Evolutionary conservation across 208 protist genomes (phyloP).

Genomic region (Wallacemonas sp.): DNA sequence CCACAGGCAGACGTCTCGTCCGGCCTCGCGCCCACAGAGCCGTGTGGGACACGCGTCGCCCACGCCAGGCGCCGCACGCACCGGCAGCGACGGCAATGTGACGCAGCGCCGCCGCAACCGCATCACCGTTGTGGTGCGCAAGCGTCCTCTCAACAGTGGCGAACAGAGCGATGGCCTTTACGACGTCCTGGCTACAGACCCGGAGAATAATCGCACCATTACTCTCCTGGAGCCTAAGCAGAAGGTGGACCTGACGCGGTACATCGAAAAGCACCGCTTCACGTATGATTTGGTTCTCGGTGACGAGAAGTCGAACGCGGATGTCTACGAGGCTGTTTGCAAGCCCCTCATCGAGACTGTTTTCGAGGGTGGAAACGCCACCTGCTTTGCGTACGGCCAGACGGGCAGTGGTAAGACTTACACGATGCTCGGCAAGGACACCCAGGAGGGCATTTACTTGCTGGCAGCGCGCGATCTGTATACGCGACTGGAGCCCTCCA

Average conservation of each 20-base stretch:
- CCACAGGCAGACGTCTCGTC: slow-evolving; percentile 21
- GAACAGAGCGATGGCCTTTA: slow-evolving; percentile 79
- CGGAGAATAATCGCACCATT: slow-evolving; percentile 75
- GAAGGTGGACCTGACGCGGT: slow-evolving; percentile 96
- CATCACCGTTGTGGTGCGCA: slow-evolving; percentile 90
- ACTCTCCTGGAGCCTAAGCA: slow-evolving; percentile 86
- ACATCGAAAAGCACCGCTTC: slow-evolving; percentile 96
- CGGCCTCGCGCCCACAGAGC: slow-evolving; percentile 63
- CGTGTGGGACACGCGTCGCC: slow-evolving; percentile 50
- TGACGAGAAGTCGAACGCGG: slow-evolving; percentile 86
- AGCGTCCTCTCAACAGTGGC: slow-evolving; percentile 83
- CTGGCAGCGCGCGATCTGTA: slow-evolving; percentile 80
- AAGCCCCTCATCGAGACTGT: slow-evolving; percentile 90
- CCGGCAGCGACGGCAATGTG: slow-evolving; percentile 18
- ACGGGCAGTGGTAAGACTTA: slow-evolving; percentile 93
- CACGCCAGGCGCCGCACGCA: slow-evolving; percentile 28
- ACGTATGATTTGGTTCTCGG: slow-evolving; percentile 96
- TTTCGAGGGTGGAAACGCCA: slow-evolving; percentile 89
- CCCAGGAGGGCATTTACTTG: slow-evolving; percentile 81
- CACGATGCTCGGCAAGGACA: slow-evolving; percentile 90
- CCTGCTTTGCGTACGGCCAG: slow-evolving; percentile 93
- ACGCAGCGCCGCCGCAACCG: slow-evolving; percentile 55
- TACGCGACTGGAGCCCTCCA: slow-evolving; percentile 56
- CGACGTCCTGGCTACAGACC: slow-evolving; percentile 89
- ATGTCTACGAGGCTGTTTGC: slow-evolving; percentile 90